Evolutionary conservation across 129 eudicot genomes (phyloP).

Genomic region (Gnaphalium uliginosum): DNA sequence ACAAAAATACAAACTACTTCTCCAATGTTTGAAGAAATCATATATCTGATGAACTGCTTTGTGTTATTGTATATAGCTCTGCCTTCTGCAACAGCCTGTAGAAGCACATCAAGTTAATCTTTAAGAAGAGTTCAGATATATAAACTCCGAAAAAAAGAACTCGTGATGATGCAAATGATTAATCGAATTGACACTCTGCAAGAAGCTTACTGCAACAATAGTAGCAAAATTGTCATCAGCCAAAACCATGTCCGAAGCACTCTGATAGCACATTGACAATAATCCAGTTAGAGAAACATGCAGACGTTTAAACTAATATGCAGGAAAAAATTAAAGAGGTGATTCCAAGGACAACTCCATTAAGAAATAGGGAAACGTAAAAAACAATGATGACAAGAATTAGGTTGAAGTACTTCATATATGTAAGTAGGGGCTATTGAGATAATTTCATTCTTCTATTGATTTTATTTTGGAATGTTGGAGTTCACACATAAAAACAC

Average conservation of each 20-base stretch:
- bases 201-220: constrained; percentile 84
- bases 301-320: neutral
- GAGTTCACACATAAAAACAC: neutral
- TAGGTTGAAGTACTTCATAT: neutral
- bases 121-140: constrained; percentile 3
- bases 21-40: constrained; percentile 99
- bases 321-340: neutral
- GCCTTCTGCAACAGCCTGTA: constrained; percentile 99
- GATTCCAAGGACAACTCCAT: neutral
- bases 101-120: constrained; percentile 14
- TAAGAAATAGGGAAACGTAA: neutral
- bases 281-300: constrained; percentile 19
- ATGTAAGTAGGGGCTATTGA: neutral
- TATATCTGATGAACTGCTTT: constrained; percentile 97
- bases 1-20: constrained; percentile 99
- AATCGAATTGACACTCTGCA: neutral
- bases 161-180: neutral
- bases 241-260: constrained; percentile 99
- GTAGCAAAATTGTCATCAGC: constrained; percentile 99
- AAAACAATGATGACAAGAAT: neutral
- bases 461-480: neutral
- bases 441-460: neutral
- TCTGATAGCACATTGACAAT: constrained; percentile 47
- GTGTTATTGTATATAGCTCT: constrained; percentile 99
- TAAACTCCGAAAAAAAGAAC: constrained; percentile 5